Evolutionary conservation across 768 basidiomycete species (phyloP).

Genomic region (Naganishia onofrii): DNA sequence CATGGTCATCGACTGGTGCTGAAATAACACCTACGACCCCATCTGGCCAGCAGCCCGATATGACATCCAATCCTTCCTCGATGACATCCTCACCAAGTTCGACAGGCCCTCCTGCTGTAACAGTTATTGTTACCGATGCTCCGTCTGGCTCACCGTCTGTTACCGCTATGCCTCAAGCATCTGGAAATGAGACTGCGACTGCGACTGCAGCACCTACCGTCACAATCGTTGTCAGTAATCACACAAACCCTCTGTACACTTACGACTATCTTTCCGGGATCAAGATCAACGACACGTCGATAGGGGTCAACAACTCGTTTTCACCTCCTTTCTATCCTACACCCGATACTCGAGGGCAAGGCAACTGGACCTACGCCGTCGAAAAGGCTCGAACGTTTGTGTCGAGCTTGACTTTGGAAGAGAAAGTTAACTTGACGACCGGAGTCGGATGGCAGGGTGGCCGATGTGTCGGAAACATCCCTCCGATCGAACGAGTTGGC

Average conservation of each 20-base stretch:
- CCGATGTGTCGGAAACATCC: slow-evolving; percentile 49
- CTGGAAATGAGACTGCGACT: background rate
- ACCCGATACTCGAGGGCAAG: slow-evolving; percentile 27
- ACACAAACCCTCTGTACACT: slow-evolving; percentile 26
- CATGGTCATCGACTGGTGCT: background rate
- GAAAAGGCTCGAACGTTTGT: slow-evolving; percentile 50
- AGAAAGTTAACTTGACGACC: slow-evolving; percentile 63
- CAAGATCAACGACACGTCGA: slow-evolving; percentile 8
- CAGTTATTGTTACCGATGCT: background rate
- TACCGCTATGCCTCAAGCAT: background rate
- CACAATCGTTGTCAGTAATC: slow-evolving; percentile 21
- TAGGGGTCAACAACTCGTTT: slow-evolving; percentile 25
- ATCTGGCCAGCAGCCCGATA: background rate
- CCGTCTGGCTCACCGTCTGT: background rate
- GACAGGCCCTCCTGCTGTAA: background rate
- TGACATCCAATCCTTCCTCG: background rate
- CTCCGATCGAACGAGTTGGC: slow-evolving; percentile 37
- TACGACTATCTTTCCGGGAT: slow-evolving; percentile 13
- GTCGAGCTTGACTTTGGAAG: slow-evolving; percentile 58
- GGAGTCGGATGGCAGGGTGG: slow-evolving; percentile 53
- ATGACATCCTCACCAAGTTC: background rate
- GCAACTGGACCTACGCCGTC: slow-evolving; percentile 47
- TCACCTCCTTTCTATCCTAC: slow-evolving; percentile 29
- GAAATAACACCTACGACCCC: background rate
- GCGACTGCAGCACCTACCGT: background rate